Base-by-base conservation (phyloP, 1,284 basidiomycete species). In the Ganoderma sp. region DNA sequence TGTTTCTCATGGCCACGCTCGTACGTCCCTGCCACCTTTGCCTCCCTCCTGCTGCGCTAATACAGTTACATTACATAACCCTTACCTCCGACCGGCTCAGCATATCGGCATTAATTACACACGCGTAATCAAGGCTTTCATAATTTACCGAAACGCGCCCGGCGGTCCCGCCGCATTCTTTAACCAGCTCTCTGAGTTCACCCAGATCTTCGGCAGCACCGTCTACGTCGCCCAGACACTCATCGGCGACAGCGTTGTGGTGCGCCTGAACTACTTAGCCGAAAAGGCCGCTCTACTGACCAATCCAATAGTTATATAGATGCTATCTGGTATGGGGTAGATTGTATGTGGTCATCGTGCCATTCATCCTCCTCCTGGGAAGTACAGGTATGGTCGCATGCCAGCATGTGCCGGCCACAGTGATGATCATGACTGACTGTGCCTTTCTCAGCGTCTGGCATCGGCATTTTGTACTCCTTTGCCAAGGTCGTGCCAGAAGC, bases 151-250 rank as follows among this genome's bases (percentile, higher is more conserved):
- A 7, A 61, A 74, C 48, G 66, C 67, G 6, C 70, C 72, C 0
- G 75, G 74, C 22, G 76, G 76, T 4, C 74, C 76, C 9, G 69
- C 69, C 25, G 73, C 67, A 7, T 76, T 69, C 64, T 74, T 77
- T 39, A 67, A 70, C 34, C 63, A 73, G 56, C 68, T 76, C 57
- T 71, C 65, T 34, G 61, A 72, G 15, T 68, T 72, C 54, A 74
- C 73, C 32, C 73, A 75, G 63, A 72, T 77, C 1, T 68, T 76
- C 63, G 74, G 75, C 50, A 77, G 72, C 60, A 69, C 75, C 8
- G 64, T 77, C 3, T 76, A 76, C 63, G 67, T 73, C 14, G 60
- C 70, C 3, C 74, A 75, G 41, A 75, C 76, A 1, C 60, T 68
- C 39, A 60, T 68, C 17, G 67, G 67, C 1, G 67, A 68, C 37